Evolutionary conservation across 1,139 yeast species (phyloP), one percentile per base, ranked within the genome.

Genomic region (Eremothecium cymbalariae): DNA sequence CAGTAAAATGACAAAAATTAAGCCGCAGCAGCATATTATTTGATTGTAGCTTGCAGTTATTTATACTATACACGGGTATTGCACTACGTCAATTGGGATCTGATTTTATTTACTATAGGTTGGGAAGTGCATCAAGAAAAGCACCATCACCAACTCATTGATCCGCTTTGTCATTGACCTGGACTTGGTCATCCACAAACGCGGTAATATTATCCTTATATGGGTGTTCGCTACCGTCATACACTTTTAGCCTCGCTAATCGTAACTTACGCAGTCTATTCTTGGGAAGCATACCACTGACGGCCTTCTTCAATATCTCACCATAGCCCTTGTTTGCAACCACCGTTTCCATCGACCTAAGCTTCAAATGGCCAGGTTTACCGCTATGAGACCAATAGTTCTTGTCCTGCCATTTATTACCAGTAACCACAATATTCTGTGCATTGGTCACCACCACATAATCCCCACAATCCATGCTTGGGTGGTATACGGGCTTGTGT

Each of bases 361-460:
- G 75, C 50, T 82, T 81, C 51, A 90, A 72, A 22, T 88, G 77
- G 36, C 98, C 98, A 2, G 97, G 97, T 52, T 84, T 76, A 2
- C 82, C 74, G 23, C 90, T 80, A 59, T 93, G 99, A 37, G 84
- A 72, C 81, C 95, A 80, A 64, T 90, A 90, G n/a, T 76, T 68
- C 61, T 84, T 88, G 39, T 88, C 80, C 39, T 77, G 65, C 57
- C 88, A 59, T 59, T 90, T 90, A 46, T 77, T 78, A 43, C 97
- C 97, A 0, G 95, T 78, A 12, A 81, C 70, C 50, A 77, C 77
- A 50, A 93, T 59, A 47, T 77, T 75, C 41, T 84, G 73, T 54
- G 96, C 86, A 64, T 90, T 90, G 8, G 97, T 83, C 2, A 90
- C 96, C 12, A 90, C 97, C 12, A 90, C 96, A 53, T 88, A 90